These are phyloP conservation scores for Wallacemonas rigidus DNA, from an alignment of 208 protist species.

Conservation along the genomic window DNA sequence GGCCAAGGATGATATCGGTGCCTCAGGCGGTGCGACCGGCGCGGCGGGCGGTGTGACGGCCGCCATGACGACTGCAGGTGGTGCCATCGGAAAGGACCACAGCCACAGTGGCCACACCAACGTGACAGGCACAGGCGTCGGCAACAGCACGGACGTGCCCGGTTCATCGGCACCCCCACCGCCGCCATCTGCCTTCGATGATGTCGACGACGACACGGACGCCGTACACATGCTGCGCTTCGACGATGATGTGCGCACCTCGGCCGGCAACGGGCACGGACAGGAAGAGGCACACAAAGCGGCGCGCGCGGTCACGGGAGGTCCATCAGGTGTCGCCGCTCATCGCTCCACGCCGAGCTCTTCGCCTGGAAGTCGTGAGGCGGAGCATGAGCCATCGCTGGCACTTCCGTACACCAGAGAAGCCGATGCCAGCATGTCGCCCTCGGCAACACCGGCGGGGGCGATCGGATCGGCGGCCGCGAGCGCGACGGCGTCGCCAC, in stretches of 20 bases:
- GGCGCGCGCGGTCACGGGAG: no score
- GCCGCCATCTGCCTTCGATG: conserved; percentile 5
- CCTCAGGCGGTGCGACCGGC: background rate
- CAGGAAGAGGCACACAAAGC: background rate
- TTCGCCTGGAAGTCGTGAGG: no score
- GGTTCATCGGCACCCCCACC: background rate
- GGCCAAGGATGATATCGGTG: conserved; percentile 16
- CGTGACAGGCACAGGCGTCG: no score
- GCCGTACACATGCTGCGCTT: background rate
- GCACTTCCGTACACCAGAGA: background rate
- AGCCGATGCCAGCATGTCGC: background rate
- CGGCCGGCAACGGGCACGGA: background rate
- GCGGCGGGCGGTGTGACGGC: conserved; percentile 8
- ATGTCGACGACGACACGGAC: conserved; percentile 11
- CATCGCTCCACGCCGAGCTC: no score
- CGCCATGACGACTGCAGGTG: background rate
- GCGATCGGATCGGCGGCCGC: background rate
- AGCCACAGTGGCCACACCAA: conserved; percentile 4
- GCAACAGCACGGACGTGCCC: no score
- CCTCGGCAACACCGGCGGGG: background rate
- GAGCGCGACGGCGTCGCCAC: background rate
- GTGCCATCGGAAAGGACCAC: background rate
- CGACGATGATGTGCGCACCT: background rate
- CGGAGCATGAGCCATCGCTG: no score
- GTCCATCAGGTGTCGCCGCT: no score